A percentile compares a stretch with the other conserved stretches of the same genome.
phyloP scores from a whole-genome alignment of 768 basidiomycete genomes.

The Mycena epipterygia region DNA sequence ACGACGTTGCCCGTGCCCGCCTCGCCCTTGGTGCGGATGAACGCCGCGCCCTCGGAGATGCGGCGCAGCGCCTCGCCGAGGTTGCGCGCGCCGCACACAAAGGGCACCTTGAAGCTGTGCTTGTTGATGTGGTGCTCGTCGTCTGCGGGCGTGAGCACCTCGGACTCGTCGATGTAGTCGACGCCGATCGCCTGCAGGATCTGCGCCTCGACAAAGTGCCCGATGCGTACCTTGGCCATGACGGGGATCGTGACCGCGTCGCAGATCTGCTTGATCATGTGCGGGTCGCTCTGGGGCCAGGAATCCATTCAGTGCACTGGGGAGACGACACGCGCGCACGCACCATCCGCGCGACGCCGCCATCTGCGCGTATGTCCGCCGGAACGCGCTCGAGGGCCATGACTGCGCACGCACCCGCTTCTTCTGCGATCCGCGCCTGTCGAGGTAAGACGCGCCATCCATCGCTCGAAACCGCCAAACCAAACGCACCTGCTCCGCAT shows the following conservation, averaged over 20 bases:
- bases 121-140: conserved; percentile 98
- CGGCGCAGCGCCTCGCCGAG: conserved; percentile 96
- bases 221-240: conserved; percentile 95
- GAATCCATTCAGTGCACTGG: neutral
- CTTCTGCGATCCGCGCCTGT: conserved; percentile 95
- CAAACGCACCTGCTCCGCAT: conserved; percentile 66
- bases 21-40: conserved; percentile 98
- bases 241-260: conserved; percentile 96
- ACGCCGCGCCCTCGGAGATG: conserved; percentile 97
- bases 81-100: conserved; percentile 96
- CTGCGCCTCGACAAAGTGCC: conserved; percentile 97
- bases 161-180: conserved; percentile 97
- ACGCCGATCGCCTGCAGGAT: conserved; percentile 95
- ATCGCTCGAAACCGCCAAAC: neutral
- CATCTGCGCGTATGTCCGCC: conserved; percentile 91
- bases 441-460: conserved; percentile 31
- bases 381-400: conserved; percentile 98
- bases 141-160: conserved; percentile 96
- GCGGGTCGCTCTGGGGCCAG: conserved; percentile 81
- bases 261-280: conserved; percentile 97
- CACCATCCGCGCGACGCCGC: conserved; percentile 98
- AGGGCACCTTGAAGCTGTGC: conserved; percentile 93
- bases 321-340: conserved; percentile 38
- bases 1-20: conserved; percentile 92
- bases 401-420: conserved; percentile 97